Percentiles rank a stretch among this genome's conserved stretches.
These are phyloP conservation scores for Suhomyces taliae DNA, from an alignment of 1,139 yeast genomes.

Conservation along the genomic window DNA sequence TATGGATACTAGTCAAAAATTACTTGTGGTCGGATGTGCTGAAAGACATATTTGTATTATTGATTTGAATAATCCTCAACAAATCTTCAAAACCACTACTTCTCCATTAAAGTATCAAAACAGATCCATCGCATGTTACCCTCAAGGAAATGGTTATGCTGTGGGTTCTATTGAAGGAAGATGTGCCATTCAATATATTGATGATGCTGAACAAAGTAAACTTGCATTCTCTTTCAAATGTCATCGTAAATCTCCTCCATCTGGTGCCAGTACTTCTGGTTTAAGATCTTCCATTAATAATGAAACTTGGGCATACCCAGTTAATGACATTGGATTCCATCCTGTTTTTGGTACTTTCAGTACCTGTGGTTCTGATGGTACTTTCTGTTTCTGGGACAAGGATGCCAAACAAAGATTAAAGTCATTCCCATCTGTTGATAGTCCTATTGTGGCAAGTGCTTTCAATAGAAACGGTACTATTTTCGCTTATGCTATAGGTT, in stretches of 20 bases:
- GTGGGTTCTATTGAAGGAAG: conserved; percentile 94
- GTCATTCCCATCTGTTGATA: conserved; percentile 72
- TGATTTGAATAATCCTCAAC: conserved; percentile 81
- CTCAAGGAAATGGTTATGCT: conserved; percentile 89
- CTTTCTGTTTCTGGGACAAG: conserved; percentile 95
- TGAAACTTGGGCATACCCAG: conserved; percentile 66
- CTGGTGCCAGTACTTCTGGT: conserved; percentile 30
- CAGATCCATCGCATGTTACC: conserved; percentile 77
- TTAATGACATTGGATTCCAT: conserved; percentile 82
- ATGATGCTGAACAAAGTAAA: conserved; percentile 72
- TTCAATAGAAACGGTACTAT: conserved; percentile 84
- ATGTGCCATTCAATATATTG: conserved; percentile 94
- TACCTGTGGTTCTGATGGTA: conserved; percentile 95
- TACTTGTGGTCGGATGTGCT: conserved; percentile 90
- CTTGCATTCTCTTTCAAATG: conserved; percentile 90
- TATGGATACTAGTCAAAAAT: conserved; percentile 80
- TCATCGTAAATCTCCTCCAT: conserved; percentile 61
- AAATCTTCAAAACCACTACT: conserved; percentile 67
- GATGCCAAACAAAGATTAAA: conserved; percentile 86
- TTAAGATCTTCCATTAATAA: conserved; percentile 25
- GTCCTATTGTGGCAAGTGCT: conserved; percentile 73
- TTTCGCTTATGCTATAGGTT: conserved; percentile 88
- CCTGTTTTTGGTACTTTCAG: conserved; percentile 89
- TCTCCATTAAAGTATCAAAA: conserved; percentile 96
- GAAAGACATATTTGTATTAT: conserved; percentile 79